phyloP scores from a whole-genome alignment of 495 filamentous ascomycete species.

The Glonium stellatum region DNA sequence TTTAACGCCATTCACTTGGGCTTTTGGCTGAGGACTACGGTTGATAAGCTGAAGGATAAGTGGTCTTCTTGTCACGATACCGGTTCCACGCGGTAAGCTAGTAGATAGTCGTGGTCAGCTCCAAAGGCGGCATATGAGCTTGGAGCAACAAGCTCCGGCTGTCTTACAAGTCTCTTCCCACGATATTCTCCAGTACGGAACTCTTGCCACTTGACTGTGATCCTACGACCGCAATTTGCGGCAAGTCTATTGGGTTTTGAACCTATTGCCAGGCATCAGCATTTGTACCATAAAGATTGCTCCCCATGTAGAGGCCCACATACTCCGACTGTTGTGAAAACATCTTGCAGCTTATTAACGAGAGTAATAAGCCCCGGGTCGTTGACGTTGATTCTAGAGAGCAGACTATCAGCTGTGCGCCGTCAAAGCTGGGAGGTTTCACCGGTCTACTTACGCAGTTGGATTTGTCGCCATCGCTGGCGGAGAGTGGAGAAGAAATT shows the following conservation, averaged over 20 bases:
- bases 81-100: constrained; percentile 93
- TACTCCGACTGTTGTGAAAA: constrained; percentile 96
- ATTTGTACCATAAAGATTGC: neutral
- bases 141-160: constrained; percentile 11
- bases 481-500: constrained; percentile 7
- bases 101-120: constrained; percentile 19
- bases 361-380: constrained; percentile 79
- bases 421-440: constrained; percentile 7
- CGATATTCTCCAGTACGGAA: constrained; percentile 99
- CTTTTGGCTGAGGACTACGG: constrained; percentile 48
- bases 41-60: constrained; percentile 98
- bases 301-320: constrained; percentile 35
- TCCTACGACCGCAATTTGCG: constrained; percentile 97
- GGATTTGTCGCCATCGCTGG: constrained; percentile 36
- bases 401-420: constrained; percentile 13
- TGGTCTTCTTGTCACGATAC: constrained; percentile 93
- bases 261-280: constrained; percentile 46
- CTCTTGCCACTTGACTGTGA: constrained; percentile 99
- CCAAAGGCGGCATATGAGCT: constrained; percentile 5
- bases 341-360: constrained; percentile 99
- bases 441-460: constrained; percentile 31
- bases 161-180: constrained; percentile 93
- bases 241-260: constrained; percentile 97
- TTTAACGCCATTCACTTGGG: constrained; percentile 69
- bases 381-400: constrained; percentile 66